Percentiles rank a stretch among this genome's conserved stretches.
Evolutionary conservation across 495 filamentous ascomycete genomes (phyloP).

Genomic region (Tuber microsphaerosporum): DNA sequence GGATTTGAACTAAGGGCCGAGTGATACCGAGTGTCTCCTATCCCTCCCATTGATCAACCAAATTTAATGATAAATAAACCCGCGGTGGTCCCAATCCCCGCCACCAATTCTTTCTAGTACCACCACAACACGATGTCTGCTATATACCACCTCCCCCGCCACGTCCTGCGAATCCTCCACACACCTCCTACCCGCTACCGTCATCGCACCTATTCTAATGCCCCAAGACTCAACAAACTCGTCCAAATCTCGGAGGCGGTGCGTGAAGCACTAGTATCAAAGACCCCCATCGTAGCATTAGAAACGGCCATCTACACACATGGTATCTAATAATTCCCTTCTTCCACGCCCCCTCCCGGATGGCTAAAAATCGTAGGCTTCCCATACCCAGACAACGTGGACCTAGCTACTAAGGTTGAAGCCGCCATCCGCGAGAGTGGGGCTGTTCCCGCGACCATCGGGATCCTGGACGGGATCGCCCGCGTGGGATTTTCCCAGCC

Average conservation of each 20-base stretch:
- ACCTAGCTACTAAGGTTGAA: conserved; percentile 64
- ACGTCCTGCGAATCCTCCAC: conserved; percentile 4
- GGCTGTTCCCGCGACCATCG: conserved; percentile 86
- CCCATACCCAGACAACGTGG: conserved; percentile 71
- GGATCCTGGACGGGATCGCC: conserved; percentile 71
- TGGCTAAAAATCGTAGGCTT: conserved; percentile 56
- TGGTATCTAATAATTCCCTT: conserved; percentile 46
- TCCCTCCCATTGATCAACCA: not conserved
- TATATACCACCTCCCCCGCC: conserved; percentile 21
- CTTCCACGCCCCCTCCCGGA: not conserved
- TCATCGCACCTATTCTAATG: conserved; percentile 5
- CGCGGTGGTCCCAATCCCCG: not conserved
- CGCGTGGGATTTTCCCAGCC: conserved; percentile 53
- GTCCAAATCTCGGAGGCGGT: conserved; percentile 78
- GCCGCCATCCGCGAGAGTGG: conserved; percentile 69
- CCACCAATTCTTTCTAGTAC: not conserved
- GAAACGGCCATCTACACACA: conserved; percentile 87
- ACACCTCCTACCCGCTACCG: conserved; percentile 1
- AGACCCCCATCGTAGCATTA: conserved; percentile 78
- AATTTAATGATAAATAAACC: not conserved
- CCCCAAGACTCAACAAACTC: conserved; percentile 49
- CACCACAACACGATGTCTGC: conserved; percentile 15
- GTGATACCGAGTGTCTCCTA: not conserved
- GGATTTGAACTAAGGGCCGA: not conserved
- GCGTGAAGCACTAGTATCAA: conserved; percentile 60